Conservation (phyloP, 163 green algal genomes). For the Chlamydomonas reinhardtii region DNA sequence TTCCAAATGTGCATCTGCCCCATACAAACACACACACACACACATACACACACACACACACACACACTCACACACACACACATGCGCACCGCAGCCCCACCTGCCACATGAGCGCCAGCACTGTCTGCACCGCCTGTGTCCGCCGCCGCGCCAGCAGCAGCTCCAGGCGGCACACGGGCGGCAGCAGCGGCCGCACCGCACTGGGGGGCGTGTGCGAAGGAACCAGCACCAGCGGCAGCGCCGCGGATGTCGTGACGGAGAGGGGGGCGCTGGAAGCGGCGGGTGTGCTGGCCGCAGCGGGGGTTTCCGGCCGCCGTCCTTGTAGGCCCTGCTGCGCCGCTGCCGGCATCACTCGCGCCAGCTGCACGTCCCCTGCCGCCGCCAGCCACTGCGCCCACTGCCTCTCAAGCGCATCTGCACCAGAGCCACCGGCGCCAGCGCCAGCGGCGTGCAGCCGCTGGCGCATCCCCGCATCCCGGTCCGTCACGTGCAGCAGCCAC, state of each 20-base stretch:
- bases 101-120: slow-evolving; percentile 27
- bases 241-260: too few species aligned
- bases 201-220: background rate
- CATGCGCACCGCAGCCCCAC: too few species aligned
- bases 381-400: background rate
- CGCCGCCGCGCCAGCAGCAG: slow-evolving; percentile 7
- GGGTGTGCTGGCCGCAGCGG: background rate
- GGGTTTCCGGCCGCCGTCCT: background rate
- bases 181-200: background rate
- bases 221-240: background rate
- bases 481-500: slow-evolving; percentile 10
- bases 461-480: background rate
- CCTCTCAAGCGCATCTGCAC: background rate
- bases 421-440: background rate
- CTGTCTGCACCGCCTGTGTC: background rate
- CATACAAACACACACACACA: too few species aligned
- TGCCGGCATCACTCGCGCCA: background rate
- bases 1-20: too few species aligned
- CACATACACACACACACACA: too few species aligned
- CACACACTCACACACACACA: too few species aligned
- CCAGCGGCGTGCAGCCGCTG: background rate
- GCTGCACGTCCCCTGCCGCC: background rate
- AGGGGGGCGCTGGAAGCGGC: background rate
- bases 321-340: background rate
- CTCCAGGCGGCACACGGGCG: slow-evolving; percentile 16